Conservation (phyloP, 345 rosid genomes). For the Cardamine occulta region DNA sequence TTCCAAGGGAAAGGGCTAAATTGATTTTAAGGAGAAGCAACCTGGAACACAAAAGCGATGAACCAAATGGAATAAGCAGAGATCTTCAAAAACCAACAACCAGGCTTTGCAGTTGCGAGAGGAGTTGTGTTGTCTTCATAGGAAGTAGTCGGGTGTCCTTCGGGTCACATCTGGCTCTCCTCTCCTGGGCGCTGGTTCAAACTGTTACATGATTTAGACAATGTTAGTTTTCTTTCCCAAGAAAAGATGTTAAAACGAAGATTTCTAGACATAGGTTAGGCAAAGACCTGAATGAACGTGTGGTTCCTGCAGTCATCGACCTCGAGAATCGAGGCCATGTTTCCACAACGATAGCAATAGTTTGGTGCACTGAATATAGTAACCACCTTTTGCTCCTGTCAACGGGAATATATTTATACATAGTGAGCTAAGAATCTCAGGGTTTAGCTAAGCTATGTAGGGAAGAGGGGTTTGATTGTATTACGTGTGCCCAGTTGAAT, state of each 20-base stretch:
- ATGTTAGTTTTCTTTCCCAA: background rate
- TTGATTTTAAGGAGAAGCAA: slow-evolving; percentile 27
- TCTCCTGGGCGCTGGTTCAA: slow-evolving; percentile 99
- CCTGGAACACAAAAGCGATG: slow-evolving; percentile 40
- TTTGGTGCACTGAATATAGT: slow-evolving; percentile 98
- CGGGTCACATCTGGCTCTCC: slow-evolving; percentile 99
- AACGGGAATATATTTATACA: slow-evolving; percentile 24
- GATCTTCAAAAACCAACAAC: slow-evolving; percentile 42
- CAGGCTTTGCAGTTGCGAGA: slow-evolving; percentile 34
- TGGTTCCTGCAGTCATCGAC: slow-evolving; percentile 92
- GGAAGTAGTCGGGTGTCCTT: slow-evolving; percentile 96
- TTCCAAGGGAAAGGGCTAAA: slow-evolving; percentile 34
- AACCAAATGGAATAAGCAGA: slow-evolving; percentile 43
- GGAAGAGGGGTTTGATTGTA: slow-evolving; percentile 15
- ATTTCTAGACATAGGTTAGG: slow-evolving; percentile 14
- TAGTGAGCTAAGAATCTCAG: slow-evolving; percentile 17
- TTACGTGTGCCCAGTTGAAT: slow-evolving; percentile 97
- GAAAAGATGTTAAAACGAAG: background rate
- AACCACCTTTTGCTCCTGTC: slow-evolving; percentile 98
- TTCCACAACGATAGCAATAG: slow-evolving; percentile 98
- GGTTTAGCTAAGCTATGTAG: slow-evolving; percentile 4
- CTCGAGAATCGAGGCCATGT: slow-evolving; percentile 99
- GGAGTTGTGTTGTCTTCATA: slow-evolving; percentile 43
- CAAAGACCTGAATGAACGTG: slow-evolving; percentile 89
- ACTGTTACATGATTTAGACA: slow-evolving; percentile 51